These are phyloP conservation scores for Naegleria lovaniensis DNA, from an alignment of 208 protist species.

Conservation along the genomic window DNA sequence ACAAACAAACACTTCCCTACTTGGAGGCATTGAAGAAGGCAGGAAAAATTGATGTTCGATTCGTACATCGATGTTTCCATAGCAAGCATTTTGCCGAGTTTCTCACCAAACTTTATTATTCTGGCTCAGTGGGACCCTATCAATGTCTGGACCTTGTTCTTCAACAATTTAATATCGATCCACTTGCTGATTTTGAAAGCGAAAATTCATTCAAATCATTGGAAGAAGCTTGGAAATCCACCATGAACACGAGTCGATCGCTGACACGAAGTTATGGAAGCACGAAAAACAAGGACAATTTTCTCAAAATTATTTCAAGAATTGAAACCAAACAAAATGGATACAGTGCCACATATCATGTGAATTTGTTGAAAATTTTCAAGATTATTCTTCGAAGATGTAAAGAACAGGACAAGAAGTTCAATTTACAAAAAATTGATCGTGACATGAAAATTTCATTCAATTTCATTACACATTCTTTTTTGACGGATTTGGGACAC, in stretches of 20 bases:
- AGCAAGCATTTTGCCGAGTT: background rate
- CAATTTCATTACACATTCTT: background rate
- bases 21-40: background rate
- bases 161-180: background rate
- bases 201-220: slow-evolving; percentile 1
- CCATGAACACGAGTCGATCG: background rate
- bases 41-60: background rate
- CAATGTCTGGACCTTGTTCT: background rate
- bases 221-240: background rate
- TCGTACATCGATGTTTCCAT: background rate
- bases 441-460: background rate
- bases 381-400: background rate
- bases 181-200: background rate
- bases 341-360: background rate
- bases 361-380: background rate
- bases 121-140: no score
- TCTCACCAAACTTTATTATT: background rate
- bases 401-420: background rate
- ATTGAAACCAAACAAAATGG: background rate
- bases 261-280: background rate
- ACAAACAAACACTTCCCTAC: background rate
- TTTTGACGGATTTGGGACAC: background rate
- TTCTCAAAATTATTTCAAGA: background rate
- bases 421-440: background rate
- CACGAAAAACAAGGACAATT: background rate